Evolutionary conservation across 805 yeast genomes (phyloP), one percentile per base, ranked within the genome.

Genomic region (Saccharomycopsis vini): DNA sequence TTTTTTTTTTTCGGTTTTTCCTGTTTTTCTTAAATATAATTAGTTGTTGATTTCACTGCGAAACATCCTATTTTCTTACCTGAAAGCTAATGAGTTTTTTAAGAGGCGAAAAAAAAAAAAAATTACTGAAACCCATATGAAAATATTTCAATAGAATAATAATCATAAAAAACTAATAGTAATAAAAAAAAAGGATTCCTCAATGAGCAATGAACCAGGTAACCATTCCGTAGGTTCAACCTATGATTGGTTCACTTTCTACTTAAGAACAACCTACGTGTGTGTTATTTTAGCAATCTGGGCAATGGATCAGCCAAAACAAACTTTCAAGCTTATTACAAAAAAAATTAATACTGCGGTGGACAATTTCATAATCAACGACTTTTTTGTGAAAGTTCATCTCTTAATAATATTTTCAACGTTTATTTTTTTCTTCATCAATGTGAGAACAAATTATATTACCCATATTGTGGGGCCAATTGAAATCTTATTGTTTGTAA

Each of bases 241-340:
- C 18, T 48, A 48, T 24, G 51, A 48, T 23, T 48, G 49, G 49
- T 48, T 48, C 45, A 45, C 49, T 3, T 48, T 48, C 39, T 48
- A 48, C 23, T 28, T 48, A 7, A 28, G 51, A 26, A 48, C 51
- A 21, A 48, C 51, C 28, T 48, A 45, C 36, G 46, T 48, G 19
- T 42, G 42, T 36, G 35, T 42, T 19, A 29, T 46, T 4, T 22
- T 48, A 5, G 37, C 49, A 6, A 18, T 48, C 10, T 48, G 51
- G 51, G 22, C 35, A 10, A 45, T 48, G 50, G 49, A 48, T 30
- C 51, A 48, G 39, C 51, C 51, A 12, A 45, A 48, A 22, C 51
- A 48, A 34, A 31, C 39, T 21, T 45, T 42, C 40, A 48, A 40
- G 24, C 15, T 42, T 5, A 18, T 39, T 7, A 42, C 39, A 18